Evolutionary conservation across 2,329 filamentous ascomycete genomes (phyloP).

Genomic region (Paecilomyces variotii): DNA sequence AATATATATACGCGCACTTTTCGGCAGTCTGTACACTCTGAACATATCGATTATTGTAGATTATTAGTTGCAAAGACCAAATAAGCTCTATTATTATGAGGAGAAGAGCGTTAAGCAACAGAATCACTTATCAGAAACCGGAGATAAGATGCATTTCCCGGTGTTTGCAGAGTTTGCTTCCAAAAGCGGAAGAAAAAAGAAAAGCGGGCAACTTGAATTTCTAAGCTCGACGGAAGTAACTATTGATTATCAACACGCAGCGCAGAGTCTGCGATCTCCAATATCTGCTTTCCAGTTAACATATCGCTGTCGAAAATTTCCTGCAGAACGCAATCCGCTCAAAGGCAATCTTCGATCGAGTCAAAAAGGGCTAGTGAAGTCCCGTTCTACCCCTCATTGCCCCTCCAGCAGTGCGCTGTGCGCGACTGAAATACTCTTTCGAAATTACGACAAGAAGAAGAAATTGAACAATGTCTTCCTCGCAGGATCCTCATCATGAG

Average conservation of each 20-base stretch:
- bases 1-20: background rate
- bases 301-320: background rate
- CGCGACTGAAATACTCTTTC: background rate
- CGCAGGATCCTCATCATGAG: constrained; percentile 38
- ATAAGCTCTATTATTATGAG: no score
- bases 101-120: background rate
- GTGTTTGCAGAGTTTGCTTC: constrained; percentile 1
- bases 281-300: background rate
- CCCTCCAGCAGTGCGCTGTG: constrained; percentile 2
- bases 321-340: background rate
- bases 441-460: background rate
- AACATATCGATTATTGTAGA: background rate
- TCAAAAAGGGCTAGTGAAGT: background rate
- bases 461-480: constrained; percentile 22
- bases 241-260: background rate
- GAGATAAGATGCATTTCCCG: background rate
- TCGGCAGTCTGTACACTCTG: background rate
- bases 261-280: background rate
- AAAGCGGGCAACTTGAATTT: background rate
- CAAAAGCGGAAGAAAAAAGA: background rate
- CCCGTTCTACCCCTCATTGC: background rate
- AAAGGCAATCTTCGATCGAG: background rate
- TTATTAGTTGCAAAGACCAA: constrained; percentile 1
- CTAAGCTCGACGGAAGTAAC: background rate
- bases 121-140: background rate